Evolutionary conservation across 306 rosid species (phyloP), one percentile per base, ranked within the genome.

Genomic region (Hippophae gyantsensis): DNA sequence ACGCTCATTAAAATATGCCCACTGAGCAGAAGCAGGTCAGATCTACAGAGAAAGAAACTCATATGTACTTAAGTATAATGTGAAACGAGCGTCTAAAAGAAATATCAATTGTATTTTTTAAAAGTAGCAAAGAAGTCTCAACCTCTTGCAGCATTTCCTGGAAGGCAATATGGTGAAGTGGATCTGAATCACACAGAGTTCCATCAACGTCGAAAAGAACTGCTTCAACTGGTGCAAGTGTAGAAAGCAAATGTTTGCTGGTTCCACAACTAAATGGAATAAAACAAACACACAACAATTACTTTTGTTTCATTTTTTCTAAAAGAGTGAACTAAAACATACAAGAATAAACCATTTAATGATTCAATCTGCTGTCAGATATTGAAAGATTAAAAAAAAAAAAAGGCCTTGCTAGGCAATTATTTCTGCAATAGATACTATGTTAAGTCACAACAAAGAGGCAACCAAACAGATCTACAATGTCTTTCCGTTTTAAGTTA

Each of bases 161-260:
- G 77, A 84, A 90, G 42, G 95, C 95, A 54, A 53, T 40, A 71
- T 67, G 74, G 71, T 90, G 97, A 58, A 90, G 74, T 3, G 97
- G 95, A 79, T 90, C 97, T 12, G 97, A 90, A 76, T 90, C 97
- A 64, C 89, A 86, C 0, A 90, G 63, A 26, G 98, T 87, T 74
- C 98, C 98, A 74, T 90, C 98, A 44, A 90, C 75, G 66, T 90
- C 98, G 68, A 90, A 90, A 32, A 90, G 79, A 70, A 90, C 86
- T 25, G 93, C 96, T 77, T 87, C 87, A 52, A 87, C 71, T 43
- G 96, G 95, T 62, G 89, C 87, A 57, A 85, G 80, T 54, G 25
- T 63, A 57, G 79, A 60, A 50, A 92, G 86, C 53, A 83, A 60
- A 79, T 62, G 66, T 69, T 81, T 75, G 81, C 89, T 85, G 89